A percentile compares a stretch with the other conserved stretches of the same genome.
Conservation (phyloP, 345 rosid species). For the Cardiospermum halicacabum region DNA sequence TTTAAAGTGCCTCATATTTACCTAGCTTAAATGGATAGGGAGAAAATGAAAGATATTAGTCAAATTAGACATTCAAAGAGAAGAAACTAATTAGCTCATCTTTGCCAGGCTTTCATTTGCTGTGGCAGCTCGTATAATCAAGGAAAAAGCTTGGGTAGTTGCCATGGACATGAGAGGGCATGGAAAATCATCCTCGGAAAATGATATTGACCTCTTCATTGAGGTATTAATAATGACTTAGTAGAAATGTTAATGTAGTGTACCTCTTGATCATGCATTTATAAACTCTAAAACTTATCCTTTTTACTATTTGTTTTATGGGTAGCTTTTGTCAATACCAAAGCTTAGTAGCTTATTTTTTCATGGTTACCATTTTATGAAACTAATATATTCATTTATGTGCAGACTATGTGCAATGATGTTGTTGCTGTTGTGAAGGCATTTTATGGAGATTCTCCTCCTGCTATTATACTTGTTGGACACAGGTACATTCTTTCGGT, state of each 20-base stretch:
- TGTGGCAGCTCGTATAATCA: slow-evolving; percentile 61
- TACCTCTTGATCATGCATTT: too few species aligned
- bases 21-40: background rate
- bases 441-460: slow-evolving; percentile 82
- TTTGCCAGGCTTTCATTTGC: slow-evolving; percentile 79
- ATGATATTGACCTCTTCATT: slow-evolving; percentile 78
- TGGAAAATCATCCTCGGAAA: slow-evolving; percentile 76
- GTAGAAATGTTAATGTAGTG: background rate
- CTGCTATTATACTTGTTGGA: slow-evolving; percentile 88
- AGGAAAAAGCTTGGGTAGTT: slow-evolving; percentile 84
- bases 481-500: slow-evolving; percentile 57
- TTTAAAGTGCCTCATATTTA: too few species aligned
- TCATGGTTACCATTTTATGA: background rate
- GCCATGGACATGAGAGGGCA: slow-evolving; percentile 97
- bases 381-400: slow-evolving; percentile 14
- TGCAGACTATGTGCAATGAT: slow-evolving; percentile 92
- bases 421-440: slow-evolving; percentile 69
- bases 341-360: background rate
- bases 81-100: slow-evolving; percentile 2
- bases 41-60: background rate
- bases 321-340: too few species aligned
- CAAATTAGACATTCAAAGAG: background rate
- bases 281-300: too few species aligned
- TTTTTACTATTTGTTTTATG: too few species aligned
- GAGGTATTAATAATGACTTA: slow-evolving; percentile 39